phyloP scores from a whole-genome alignment of 2,329 filamentous ascomycete species.

The Neocatenulostroma microsporum region DNA sequence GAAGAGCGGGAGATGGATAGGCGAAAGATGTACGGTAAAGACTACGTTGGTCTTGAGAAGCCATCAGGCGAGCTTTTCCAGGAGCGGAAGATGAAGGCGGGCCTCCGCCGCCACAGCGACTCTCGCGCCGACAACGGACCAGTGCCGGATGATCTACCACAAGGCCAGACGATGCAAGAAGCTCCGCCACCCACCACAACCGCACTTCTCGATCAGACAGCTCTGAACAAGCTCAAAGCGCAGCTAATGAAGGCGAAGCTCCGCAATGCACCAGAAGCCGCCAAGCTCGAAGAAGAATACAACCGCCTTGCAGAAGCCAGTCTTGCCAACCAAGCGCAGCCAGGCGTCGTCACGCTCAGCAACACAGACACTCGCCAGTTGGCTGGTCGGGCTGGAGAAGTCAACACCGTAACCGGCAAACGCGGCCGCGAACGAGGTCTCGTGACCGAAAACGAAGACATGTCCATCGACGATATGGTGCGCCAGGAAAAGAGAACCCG shows the following conservation, averaged over 20 bases:
- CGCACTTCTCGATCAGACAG: conserved; percentile 61
- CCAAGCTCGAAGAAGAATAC: conserved; percentile 74
- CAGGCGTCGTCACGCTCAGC: conserved; percentile 69
- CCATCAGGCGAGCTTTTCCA: conserved; percentile 80
- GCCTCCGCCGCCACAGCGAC: conserved; percentile 43
- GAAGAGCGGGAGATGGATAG: conserved; percentile 87
- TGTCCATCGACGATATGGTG: conserved; percentile 95
- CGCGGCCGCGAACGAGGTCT: conserved; percentile 75
- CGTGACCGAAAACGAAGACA: conserved; percentile 87
- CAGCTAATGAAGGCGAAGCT: conserved; percentile 95
- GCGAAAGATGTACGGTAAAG: conserved; percentile 71
- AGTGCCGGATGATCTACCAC: conserved; percentile 30
- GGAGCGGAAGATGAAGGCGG: conserved; percentile 60
- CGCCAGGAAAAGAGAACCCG: conserved; percentile 83
- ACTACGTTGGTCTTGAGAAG: conserved; percentile 76
- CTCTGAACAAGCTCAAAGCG: conserved; percentile 81
- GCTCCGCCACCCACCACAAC: conserved; percentile 43
- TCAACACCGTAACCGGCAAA: conserved; percentile 68
- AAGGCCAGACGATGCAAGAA: conserved; percentile 54
- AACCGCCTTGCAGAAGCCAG: conserved; percentile 63
- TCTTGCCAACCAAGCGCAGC: conserved; percentile 46
- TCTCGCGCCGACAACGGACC: conserved; percentile 16
- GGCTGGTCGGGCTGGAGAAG: conserved; percentile 63
- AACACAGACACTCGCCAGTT: conserved; percentile 87
- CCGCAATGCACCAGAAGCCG: conserved; percentile 64